Evolutionary conservation across 768 basidiomycete genomes (phyloP), one percentile per base, ranked within the genome.

Genomic region (Boletus rufocinnamomeus): DNA sequence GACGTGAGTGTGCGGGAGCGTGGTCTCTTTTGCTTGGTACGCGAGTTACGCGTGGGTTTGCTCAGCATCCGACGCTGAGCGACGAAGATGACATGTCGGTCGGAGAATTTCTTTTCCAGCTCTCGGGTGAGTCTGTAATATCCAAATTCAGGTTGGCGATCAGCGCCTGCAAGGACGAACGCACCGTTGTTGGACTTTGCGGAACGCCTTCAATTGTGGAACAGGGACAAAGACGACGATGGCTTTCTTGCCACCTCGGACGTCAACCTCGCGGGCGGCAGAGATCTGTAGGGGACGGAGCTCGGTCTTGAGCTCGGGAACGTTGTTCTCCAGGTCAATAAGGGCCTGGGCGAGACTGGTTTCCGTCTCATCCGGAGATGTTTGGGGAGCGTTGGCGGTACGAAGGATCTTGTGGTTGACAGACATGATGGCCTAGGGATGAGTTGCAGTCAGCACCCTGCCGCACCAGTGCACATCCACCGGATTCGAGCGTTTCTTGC

Each of bases 91-190:
- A 99, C 94, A 79, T 98, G 95, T 74, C 95, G 88, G 81, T 98
- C 97, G 47, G 97, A 93, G 82, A 99, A 98, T 80, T 99, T 99
- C 87, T 99, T 99, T 87, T 99, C 97, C 71, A 99, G 85, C 75
- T 98, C 96, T 54, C 96, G 89, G 61, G 96, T 98, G 73, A 98
- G 89, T 76, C 96, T 98, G 72, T 25, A 16, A 14, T 23, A 56
- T 34, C 27, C 50, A n/a, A 6, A 35, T 50, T 60, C 63, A 63
- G 44, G 41, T 59, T 35, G 53, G n/a, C 40, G 38, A 53, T 40
- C 51, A 43, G 34, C 27, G 4, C 43, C 5, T 35, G 38, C 10
- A 46, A 40, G 25, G 10, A 49, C 43, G 14, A 40, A 61, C 60
- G 8, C 67, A 97, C 95, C 95, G 89, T 74, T 87, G 88, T 80